phyloP scores from a whole-genome alignment of 2,329 filamentous ascomycete species.

The Fusarium torreyae region DNA sequence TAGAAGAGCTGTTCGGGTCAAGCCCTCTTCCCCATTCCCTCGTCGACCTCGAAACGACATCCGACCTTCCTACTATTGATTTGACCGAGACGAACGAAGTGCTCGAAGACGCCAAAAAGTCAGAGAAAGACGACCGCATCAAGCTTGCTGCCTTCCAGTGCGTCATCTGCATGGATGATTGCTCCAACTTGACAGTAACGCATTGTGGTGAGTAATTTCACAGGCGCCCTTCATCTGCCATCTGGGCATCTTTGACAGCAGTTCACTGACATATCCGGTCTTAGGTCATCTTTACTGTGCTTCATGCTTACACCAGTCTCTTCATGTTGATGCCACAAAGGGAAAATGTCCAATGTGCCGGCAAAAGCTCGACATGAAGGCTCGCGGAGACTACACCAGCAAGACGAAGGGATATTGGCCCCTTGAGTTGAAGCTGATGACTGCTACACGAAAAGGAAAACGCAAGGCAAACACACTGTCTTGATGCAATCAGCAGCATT shows the following conservation, averaged over 20 bases:
- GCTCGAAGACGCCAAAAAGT: conserved; percentile 60
- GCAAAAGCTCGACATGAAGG: conserved; percentile 68
- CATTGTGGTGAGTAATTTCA: conserved; percentile 71
- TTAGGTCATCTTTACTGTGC: conserved; percentile 76
- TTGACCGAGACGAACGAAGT: conserved; percentile 61
- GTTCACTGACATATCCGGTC: conserved; percentile 32
- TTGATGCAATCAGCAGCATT: conserved; percentile 37
- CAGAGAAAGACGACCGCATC: conserved; percentile 63
- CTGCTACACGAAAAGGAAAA: conserved; percentile 66
- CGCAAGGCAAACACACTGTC: conserved; percentile 53
- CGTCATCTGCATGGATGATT: conserved; percentile 77
- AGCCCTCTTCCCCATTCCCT: conserved; percentile 26
- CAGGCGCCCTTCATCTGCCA: not conserved
- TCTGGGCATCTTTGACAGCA: not conserved
- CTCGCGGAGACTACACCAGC: conserved; percentile 57
- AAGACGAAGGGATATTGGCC: conserved; percentile 70
- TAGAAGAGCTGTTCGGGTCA: conserved; percentile 52
- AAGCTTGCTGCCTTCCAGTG: conserved; percentile 74
- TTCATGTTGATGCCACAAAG: conserved; percentile 69
- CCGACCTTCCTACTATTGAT: conserved; percentile 54
- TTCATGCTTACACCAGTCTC: conserved; percentile 72
- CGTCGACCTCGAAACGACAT: conserved; percentile 28
- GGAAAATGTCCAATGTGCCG: conserved; percentile 76
- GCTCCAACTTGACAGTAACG: conserved; percentile 71
- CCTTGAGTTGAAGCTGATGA: conserved; percentile 75